Evolutionary conservation across 2,329 filamentous ascomycete species (phyloP), one percentile per base, ranked within the genome.

Genomic region (Xylariaceae sp.): DNA sequence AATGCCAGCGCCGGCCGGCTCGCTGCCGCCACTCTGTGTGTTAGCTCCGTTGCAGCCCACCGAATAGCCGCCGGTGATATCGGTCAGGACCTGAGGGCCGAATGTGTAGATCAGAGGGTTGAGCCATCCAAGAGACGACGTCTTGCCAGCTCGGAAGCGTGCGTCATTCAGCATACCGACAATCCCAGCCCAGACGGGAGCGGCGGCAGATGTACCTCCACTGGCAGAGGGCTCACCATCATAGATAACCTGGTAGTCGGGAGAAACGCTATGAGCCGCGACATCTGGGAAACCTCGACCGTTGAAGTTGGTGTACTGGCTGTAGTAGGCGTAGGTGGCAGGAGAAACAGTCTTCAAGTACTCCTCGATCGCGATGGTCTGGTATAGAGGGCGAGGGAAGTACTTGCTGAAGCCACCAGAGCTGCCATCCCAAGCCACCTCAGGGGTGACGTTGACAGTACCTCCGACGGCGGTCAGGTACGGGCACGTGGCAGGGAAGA

Each of bases 11-110:
- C 53, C 57, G n/a, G 54, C 59, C 19, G 51, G 50, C 17, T 59
- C 47, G 33, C 39, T 37, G 25, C 44, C 46, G 6, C 57, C 57
- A 5, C 51, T 52, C 38, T 60, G 57, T 44, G 55, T 45, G 35
- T 60, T 54, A 8, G 53, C 43, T 19, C 57, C 57, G 37, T 42
- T 50, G 33, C 58, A 60, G 8, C 58, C 58, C 29, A 46, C 42
- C 5, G 58, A 50, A n/a, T 49, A 46, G n/a, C 57, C 68, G 22
- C 52, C 42, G 49, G 48, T 47, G 19, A 55, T 37, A 14, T 53
- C 52, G n/a, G 38, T 42, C 16, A 55, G 44, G 4, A 33, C 17
- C 3, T 41, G 41, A 17, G 38, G 11, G 22, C 37, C 39, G 20
- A 52, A 29, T 22, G 39, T 45, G 34, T 50, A 50, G 16, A 50